Conservation (phyloP, 2,329 filamentous ascomycete species). For the Fusarium sp. region DNA sequence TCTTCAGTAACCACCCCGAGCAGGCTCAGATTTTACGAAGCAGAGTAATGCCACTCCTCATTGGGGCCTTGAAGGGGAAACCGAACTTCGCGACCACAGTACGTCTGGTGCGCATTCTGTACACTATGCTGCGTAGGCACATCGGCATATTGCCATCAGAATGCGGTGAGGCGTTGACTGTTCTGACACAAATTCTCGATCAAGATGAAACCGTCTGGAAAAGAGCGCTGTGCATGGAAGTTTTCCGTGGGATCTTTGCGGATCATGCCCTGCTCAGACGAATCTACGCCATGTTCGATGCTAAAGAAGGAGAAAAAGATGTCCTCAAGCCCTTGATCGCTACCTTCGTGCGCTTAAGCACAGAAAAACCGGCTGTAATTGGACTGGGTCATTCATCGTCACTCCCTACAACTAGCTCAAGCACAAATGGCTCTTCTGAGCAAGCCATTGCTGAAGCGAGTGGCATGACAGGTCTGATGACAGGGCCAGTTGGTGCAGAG, state of each 20-base stretch:
- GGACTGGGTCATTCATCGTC: slow-evolving; percentile 91
- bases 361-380: slow-evolving; percentile 89
- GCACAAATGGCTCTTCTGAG: slow-evolving; percentile 71
- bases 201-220: slow-evolving; percentile 89
- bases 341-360: slow-evolving; percentile 90
- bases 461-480: slow-evolving; percentile 88
- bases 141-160: slow-evolving; percentile 79
- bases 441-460: slow-evolving; percentile 91
- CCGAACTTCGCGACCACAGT: slow-evolving; percentile 85
- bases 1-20: slow-evolving; percentile 83
- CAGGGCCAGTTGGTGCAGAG: slow-evolving; percentile 73
- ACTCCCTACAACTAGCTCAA: slow-evolving; percentile 72
- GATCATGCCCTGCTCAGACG: slow-evolving; percentile 81
- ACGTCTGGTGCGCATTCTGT: slow-evolving; percentile 83
- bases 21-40: slow-evolving; percentile 81
- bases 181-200: slow-evolving; percentile 88
- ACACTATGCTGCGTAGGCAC: slow-evolving; percentile 82
- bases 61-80: slow-evolving; percentile 79
- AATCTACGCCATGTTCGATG: slow-evolving; percentile 85
- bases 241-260: slow-evolving; percentile 85
- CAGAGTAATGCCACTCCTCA: slow-evolving; percentile 84
- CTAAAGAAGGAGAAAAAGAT: slow-evolving; percentile 74
- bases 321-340: slow-evolving; percentile 86
- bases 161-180: slow-evolving; percentile 82
- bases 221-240: slow-evolving; percentile 87